Evolutionary conservation across 345 rosid genomes (phyloP).

Genomic region (Syzygium oleosum): DNA sequence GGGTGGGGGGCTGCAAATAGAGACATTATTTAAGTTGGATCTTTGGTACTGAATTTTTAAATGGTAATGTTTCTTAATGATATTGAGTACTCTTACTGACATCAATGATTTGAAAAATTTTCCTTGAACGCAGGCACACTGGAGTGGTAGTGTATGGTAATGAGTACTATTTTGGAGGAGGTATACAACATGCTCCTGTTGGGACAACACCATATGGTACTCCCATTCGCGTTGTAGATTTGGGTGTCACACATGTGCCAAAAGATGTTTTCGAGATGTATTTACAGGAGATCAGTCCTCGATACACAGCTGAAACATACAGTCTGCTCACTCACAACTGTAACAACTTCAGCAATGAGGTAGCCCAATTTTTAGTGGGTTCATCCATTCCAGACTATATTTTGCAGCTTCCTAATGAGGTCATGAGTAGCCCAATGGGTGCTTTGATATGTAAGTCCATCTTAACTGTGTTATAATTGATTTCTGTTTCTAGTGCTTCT

Average conservation of each 20-base stretch:
- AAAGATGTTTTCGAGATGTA: constrained; percentile 87
- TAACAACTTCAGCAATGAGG: constrained; percentile 89
- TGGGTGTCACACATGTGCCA: constrained; percentile 82
- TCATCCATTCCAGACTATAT: constrained; percentile 74
- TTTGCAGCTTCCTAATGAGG: constrained; percentile 79
- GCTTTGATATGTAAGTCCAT: constrained; percentile 64
- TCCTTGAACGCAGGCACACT: constrained; percentile 56
- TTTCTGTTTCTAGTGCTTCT: background rate
- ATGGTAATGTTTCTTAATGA: background rate
- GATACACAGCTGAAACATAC: constrained; percentile 80
- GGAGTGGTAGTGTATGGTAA: constrained; percentile 76
- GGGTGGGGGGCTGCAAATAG: background rate
- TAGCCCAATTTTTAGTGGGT: constrained; percentile 86
- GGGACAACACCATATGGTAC: constrained; percentile 78
- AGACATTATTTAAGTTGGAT: background rate
- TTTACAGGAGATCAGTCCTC: constrained; percentile 75
- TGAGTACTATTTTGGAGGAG: constrained; percentile 89
- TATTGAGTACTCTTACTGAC: background rate
- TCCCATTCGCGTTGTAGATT: constrained; percentile 55
- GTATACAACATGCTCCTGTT: constrained; percentile 57
- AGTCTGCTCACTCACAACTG: constrained; percentile 81
- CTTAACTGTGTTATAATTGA: background rate
- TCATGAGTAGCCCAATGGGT: constrained; percentile 94
- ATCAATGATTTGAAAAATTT: background rate
- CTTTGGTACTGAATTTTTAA: background rate